Conservation (phyloP, 2,329 filamentous ascomycete genomes). For the Didymella segeticola region DNA sequence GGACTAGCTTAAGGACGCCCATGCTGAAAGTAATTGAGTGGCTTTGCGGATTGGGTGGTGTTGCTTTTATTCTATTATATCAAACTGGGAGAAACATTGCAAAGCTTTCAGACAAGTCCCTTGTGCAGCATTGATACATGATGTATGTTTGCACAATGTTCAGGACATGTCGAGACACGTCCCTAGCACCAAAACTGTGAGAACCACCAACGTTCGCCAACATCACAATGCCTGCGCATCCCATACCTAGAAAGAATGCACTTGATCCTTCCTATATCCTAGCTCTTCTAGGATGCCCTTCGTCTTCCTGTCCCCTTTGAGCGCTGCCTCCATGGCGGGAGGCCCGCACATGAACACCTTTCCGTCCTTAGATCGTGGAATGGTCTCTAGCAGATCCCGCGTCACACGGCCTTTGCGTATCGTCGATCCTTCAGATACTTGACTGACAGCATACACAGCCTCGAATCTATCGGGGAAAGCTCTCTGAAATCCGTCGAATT, state of each 20-base stretch:
- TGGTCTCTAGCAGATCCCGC: constrained; percentile 61
- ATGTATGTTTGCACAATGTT: too few species aligned
- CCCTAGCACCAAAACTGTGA: too few species aligned
- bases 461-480: constrained; percentile 63
- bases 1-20: neutral
- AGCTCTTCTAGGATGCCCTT: constrained; percentile 4
- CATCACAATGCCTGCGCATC: too few species aligned
- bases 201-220: too few species aligned
- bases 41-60: too few species aligned
- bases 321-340: constrained; percentile 64
- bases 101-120: too few species aligned
- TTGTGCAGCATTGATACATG: too few species aligned
- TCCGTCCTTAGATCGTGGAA: constrained; percentile 47
- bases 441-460: constrained; percentile 64
- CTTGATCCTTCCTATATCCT: neutral
- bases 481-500: constrained; percentile 61
- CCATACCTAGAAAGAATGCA: neutral
- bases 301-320: neutral
- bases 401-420: constrained; percentile 65
- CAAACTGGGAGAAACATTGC: too few species aligned
- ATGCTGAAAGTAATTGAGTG: too few species aligned
- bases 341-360: constrained; percentile 76
- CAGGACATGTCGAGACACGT: too few species aligned
- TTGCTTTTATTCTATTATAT: too few species aligned
- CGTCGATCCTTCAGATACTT: constrained; percentile 51